Base-by-base conservation (phyloP, 176 grass and related monocot species). In the Microstegium vimineum region DNA sequence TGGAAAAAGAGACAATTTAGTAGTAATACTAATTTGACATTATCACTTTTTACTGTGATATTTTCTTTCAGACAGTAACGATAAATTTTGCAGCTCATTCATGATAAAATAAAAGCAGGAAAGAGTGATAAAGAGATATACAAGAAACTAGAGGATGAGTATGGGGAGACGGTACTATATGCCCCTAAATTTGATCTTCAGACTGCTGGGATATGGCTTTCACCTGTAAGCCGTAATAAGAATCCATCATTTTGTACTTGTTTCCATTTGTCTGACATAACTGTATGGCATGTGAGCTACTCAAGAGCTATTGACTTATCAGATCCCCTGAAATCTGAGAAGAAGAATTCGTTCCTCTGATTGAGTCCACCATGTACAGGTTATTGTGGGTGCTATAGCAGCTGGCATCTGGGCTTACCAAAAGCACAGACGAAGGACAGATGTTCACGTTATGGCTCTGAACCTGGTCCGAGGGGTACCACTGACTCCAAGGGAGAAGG, bases 181-280 rank as follows among this genome's bases (percentile, higher is more conserved):
- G 87, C 90, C 10, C 95, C 95, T 67, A 92, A 89, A 80, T 98
- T 98, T 88, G 95, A 98, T 79, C 62, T 90, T 86, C 95, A 98
- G 91, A 98, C 92, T 86, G 92, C 92, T 85, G 95, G 84, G 34
- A 82, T 98, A 77, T 98, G 95, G 95, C 83, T 98, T 78, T 95
- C 92, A 28, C 92, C 95, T 31, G 95, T 98, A 69, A 90, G 88
- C 1, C 42, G 62, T 72, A 14, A 6, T 79, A 40, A 32, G 4
- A 20, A 41, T 74, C 4, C 34, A 49, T 4, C 35, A 65, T 80
- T 74, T 42, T 10, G 4, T 35, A 8, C 7, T 56, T 73, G 32
- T 18, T 85, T 85, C 60, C 10, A 18, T 35, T 70, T 77, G 20
- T 33, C n/a, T 14, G 5, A n/a, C 9, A 4, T 49, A n/a, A 30